A percentile compares a stretch with the other conserved stretches of the same genome.
These are phyloP conservation scores for Apium graveolens DNA, from an alignment of 129 eudicot species.

Conservation along the genomic window DNA sequence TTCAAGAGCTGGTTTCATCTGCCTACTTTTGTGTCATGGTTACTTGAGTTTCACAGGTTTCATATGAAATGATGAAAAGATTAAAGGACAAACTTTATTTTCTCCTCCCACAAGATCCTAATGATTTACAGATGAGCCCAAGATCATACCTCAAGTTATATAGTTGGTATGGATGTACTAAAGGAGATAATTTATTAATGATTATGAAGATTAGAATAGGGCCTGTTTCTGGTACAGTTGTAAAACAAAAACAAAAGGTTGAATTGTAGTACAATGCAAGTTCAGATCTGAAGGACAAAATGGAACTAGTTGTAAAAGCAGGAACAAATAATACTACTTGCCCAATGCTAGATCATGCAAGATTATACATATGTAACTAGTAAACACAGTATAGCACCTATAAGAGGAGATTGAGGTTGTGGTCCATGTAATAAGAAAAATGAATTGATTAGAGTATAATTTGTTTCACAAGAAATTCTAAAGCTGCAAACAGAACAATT, in stretches of 20 bases:
- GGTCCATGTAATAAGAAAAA: not conserved
- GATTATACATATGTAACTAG: not conserved
- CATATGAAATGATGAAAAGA: not conserved
- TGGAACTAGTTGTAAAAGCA: not conserved
- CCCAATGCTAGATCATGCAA: not conserved
- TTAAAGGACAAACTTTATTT: not conserved
- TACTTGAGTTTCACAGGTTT: conserved; percentile 12
- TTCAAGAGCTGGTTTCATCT: not conserved
- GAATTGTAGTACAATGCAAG: conserved; percentile 6
- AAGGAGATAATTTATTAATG: not conserved
- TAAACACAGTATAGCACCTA: not conserved
- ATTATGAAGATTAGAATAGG: not conserved
- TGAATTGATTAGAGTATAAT: not conserved
- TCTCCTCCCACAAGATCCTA: not conserved
- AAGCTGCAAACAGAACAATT: not conserved
- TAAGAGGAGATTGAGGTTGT: not conserved
- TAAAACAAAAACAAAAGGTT: not conserved
- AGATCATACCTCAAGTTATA: not conserved
- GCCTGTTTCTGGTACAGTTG: conserved; percentile 2
- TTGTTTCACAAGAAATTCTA: not conserved
- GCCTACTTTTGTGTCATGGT: not conserved
- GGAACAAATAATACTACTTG: not conserved
- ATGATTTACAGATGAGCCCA: not conserved
- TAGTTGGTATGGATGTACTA: not conserved
- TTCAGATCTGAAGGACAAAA: not conserved